Percentiles rank a stretch among this genome's conserved stretches.
phyloP scores from a whole-genome alignment of 2,329 filamentous ascomycete genomes.

The Talaromyces sp. region DNA sequence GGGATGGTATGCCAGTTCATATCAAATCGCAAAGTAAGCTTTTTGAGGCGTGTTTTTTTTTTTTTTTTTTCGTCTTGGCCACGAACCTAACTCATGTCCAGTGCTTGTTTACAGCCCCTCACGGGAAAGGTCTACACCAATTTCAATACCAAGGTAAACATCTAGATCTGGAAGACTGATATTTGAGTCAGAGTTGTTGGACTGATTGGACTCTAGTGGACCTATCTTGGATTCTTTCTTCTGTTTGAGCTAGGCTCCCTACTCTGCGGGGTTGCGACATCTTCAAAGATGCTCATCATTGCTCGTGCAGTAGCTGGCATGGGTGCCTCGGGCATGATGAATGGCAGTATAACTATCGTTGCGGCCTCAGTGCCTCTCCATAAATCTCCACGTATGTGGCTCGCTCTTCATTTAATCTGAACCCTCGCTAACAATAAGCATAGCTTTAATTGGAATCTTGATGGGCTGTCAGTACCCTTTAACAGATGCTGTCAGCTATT shows the following conservation, averaged over 20 bases:
- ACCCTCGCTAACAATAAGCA: slow-evolving; percentile 2
- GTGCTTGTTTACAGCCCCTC: slow-evolving; percentile 55
- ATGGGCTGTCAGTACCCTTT: slow-evolving; percentile 21
- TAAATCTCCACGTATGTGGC: slow-evolving; percentile 25
- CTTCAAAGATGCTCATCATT: slow-evolving; percentile 35
- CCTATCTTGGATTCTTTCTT: slow-evolving; percentile 29
- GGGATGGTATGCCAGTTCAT: slow-evolving; percentile 43
- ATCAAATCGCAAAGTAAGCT: slow-evolving; percentile 39
- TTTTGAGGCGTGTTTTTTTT: too few species aligned
- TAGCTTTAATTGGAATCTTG: slow-evolving; percentile 18
- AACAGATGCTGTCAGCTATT: background rate
- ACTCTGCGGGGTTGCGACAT: slow-evolving; percentile 29
- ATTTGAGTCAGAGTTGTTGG: background rate
- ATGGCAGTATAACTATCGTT: slow-evolving; percentile 31
- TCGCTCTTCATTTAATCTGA: background rate
- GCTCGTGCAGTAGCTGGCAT: slow-evolving; percentile 33
- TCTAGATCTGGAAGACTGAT: background rate
- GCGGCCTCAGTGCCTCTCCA: slow-evolving; percentile 27
- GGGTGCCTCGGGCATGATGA: slow-evolving; percentile 29
- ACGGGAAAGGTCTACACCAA: slow-evolving; percentile 56
- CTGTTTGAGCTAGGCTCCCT: slow-evolving; percentile 34
- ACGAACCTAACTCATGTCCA: slow-evolving; percentile 27
- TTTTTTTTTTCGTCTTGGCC: slow-evolving; percentile 2
- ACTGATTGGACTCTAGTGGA: slow-evolving; percentile 18
- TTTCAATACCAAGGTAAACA: slow-evolving; percentile 38